These are phyloP conservation scores for Pestalotiopsis sp. DNA, from an alignment of 2,329 filamentous ascomycete species.

Conservation along the genomic window DNA sequence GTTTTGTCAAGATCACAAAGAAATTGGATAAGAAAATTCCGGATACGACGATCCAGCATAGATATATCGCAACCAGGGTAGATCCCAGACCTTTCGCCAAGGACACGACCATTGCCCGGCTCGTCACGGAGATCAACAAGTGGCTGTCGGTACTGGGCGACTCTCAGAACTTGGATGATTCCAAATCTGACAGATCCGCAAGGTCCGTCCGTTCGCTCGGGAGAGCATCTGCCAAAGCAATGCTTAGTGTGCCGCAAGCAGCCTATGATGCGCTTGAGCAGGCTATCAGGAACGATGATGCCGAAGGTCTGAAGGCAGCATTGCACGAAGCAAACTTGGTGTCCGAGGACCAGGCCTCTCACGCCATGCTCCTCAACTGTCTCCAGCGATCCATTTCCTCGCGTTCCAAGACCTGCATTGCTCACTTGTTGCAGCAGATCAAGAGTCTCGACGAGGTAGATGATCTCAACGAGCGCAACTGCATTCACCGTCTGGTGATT, in stretches of 20 bases:
- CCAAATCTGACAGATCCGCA: constrained; percentile 72
- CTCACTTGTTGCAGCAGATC: constrained; percentile 69
- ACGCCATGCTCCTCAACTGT: constrained; percentile 76
- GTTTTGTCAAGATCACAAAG: constrained; percentile 98
- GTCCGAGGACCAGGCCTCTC: constrained; percentile 56
- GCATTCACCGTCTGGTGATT: constrained; percentile 89
- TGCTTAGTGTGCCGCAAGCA: constrained; percentile 70
- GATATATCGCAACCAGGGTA: constrained; percentile 89
- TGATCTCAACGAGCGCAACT: constrained; percentile 93
- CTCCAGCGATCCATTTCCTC: constrained; percentile 77
- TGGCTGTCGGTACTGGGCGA: constrained; percentile 87
- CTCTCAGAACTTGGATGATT: constrained; percentile 75
- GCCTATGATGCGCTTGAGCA: constrained; percentile 74
- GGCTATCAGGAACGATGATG: constrained; percentile 71
- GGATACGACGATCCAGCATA: constrained; percentile 74
- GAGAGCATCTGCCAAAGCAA: constrained; percentile 74
- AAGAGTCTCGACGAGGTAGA: constrained; percentile 80
- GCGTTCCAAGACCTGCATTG: constrained; percentile 69
- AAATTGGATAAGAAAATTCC: constrained; percentile 96
- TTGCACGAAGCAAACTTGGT: constrained; percentile 61
- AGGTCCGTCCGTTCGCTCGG: constrained; percentile 73
- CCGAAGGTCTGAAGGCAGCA: constrained; percentile 55
- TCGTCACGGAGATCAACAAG: constrained; percentile 74
- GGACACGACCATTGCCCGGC: constrained; percentile 54
- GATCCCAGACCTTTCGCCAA: constrained; percentile 87